Evolutionary conservation across 768 basidiomycete species (phyloP).

Genomic region (Calocera cornea): DNA sequence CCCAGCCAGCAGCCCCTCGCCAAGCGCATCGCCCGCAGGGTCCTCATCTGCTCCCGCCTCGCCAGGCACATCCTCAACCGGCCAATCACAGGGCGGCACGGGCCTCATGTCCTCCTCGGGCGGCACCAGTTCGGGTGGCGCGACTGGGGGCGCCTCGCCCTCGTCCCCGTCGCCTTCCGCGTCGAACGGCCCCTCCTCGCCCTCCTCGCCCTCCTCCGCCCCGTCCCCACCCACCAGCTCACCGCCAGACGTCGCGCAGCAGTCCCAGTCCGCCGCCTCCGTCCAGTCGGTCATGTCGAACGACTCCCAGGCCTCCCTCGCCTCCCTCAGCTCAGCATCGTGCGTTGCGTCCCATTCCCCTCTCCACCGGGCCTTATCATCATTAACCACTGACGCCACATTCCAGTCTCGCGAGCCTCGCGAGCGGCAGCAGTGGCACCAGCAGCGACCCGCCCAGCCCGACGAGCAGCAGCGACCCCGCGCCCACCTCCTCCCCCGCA

Average conservation of each 20-base stretch:
- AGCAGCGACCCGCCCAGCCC: background rate
- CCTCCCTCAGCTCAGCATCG: background rate
- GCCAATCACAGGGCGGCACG: background rate
- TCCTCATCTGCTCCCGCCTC: background rate
- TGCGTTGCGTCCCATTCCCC: too few relatives aligned
- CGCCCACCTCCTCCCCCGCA: background rate
- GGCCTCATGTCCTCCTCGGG: background rate
- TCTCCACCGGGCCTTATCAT: background rate
- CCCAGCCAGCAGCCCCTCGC: background rate
- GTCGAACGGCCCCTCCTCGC: background rate
- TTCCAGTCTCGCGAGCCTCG: background rate
- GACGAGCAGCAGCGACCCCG: background rate
- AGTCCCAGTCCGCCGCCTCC: background rate
- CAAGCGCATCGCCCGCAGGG: background rate
- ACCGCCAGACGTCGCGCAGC: background rate
- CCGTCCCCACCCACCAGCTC: too few relatives aligned
- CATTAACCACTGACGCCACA: background rate
- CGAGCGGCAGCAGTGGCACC: background rate
- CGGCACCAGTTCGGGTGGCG: background rate
- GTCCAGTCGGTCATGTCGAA: background rate
- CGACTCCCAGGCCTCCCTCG: background rate
- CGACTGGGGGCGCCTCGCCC: background rate
- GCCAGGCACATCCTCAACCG: too few relatives aligned
- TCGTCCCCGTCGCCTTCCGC: background rate
- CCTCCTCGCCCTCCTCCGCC: background rate